phyloP scores from a whole-genome alignment of 768 basidiomycete genomes.

The Boletus coccyginus region DNA sequence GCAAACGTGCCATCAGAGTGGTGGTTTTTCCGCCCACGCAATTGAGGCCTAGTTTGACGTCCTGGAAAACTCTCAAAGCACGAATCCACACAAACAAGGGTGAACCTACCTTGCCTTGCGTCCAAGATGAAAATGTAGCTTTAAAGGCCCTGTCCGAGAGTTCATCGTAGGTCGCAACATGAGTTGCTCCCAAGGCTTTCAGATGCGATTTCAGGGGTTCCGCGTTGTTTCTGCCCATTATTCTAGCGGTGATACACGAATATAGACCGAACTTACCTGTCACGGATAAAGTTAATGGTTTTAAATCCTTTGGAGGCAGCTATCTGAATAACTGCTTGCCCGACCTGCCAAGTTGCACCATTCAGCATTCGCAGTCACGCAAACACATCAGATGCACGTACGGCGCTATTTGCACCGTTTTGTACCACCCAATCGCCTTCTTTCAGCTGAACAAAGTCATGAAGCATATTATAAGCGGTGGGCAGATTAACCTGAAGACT shows the following conservation, averaged over 20 bases:
- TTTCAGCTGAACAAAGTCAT: conserved; percentile 59
- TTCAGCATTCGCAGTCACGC: not conserved
- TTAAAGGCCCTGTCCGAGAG: conserved; percentile 55
- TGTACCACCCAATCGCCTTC: conserved; percentile 81
- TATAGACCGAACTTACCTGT: conserved; percentile 43
- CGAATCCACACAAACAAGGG: conserved; percentile 7
- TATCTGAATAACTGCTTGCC: conserved; percentile 84
- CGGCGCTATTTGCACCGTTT: conserved; percentile 84
- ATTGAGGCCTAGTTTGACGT: conserved; percentile 49
- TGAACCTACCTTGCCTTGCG: conserved; percentile 50
- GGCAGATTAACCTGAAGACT: conserved; percentile 68
- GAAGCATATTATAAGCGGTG: conserved; percentile 81
- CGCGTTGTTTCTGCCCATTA: conserved; percentile 46
- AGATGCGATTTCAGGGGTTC: conserved; percentile 50
- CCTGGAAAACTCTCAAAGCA: conserved; percentile 20
- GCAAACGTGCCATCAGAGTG: conserved; percentile 61
- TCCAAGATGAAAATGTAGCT: conserved; percentile 60
- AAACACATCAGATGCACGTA: conserved; percentile 33
- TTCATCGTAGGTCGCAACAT: conserved; percentile 77
- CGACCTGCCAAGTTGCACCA: conserved; percentile 46
- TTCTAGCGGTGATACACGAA: not conserved
- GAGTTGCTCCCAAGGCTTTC: conserved; percentile 63
- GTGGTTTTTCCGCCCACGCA: conserved; percentile 69
- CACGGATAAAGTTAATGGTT: conserved; percentile 80
- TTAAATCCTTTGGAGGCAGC: conserved; percentile 67